phyloP scores from a whole-genome alignment of 768 basidiomycete genomes.

The Amanita thiersii region DNA sequence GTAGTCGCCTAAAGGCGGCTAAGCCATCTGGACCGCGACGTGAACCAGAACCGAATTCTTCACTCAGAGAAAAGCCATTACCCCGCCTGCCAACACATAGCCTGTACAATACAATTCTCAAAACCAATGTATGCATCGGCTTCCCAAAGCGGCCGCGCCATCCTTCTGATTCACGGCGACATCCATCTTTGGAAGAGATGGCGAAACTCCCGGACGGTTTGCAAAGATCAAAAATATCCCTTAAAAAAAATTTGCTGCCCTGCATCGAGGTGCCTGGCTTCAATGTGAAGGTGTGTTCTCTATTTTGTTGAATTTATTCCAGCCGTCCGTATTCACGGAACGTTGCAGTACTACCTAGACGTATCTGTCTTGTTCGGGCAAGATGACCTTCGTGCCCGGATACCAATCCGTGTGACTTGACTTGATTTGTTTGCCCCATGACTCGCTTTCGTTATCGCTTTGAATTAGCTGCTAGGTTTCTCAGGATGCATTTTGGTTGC shows the following conservation, averaged over 20 bases:
- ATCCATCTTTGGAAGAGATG: conserved; percentile 38
- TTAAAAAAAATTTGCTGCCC: conserved; percentile 54
- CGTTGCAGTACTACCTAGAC: conserved; percentile 60
- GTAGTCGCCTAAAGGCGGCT: conserved; percentile 15
- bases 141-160: conserved; percentile 63
- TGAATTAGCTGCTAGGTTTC: too few species aligned
- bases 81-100: conserved; percentile 32
- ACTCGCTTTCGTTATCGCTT: too few species aligned
- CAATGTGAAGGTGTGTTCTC: conserved; percentile 49
- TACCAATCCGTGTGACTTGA: conserved; percentile 37
- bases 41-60: not conserved
- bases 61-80: conserved; percentile 29
- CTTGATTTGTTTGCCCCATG: too few species aligned
- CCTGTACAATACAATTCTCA: conserved; percentile 34
- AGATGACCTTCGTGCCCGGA: conserved; percentile 51
- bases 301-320: conserved; percentile 7
- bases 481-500: too few species aligned
- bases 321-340: conserved; percentile 9
- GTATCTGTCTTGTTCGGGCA: conserved; percentile 59
- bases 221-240: conserved; percentile 47
- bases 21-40: not conserved
- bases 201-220: conserved; percentile 59
- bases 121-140: conserved; percentile 50
- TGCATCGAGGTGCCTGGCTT: conserved; percentile 61
- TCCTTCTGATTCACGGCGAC: conserved; percentile 26